Percentiles rank a stretch among this genome's conserved stretches.
phyloP scores from a whole-genome alignment of 2,329 filamentous ascomycete genomes.

The Calonectria montana region DNA sequence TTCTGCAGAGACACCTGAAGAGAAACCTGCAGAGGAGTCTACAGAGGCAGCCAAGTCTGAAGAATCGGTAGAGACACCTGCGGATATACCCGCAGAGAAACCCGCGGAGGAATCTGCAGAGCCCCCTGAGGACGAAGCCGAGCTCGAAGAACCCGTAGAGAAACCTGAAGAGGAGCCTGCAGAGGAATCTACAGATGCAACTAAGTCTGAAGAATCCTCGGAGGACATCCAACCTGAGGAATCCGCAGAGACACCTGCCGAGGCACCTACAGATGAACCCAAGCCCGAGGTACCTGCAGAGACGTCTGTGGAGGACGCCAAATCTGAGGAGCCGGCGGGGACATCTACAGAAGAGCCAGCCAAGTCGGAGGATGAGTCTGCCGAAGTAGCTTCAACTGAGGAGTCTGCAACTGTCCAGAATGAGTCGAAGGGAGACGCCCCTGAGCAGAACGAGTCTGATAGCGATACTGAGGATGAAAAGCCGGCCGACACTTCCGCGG shows the following conservation, averaged over 20 bases:
- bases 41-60: neutral
- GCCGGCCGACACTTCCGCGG: neutral
- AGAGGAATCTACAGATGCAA: neutral
- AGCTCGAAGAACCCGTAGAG: neutral
- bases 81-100: neutral
- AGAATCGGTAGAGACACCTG: neutral
- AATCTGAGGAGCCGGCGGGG: neutral
- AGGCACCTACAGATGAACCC: neutral
- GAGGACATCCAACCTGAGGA: neutral
- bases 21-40: neutral
- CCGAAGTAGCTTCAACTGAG: neutral
- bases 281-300: neutral
- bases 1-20: neutral
- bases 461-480: slow-evolving; percentile 8
- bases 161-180: neutral
- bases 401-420: slow-evolving; percentile 10
- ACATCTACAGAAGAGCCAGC: neutral
- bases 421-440: neutral
- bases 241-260: neutral
- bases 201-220: neutral
- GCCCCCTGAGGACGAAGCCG: neutral
- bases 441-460: neutral
- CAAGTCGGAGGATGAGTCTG: slow-evolving; percentile 6
- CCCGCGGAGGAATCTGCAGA: neutral
- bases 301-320: neutral